Percentiles rank a stretch among this genome's conserved stretches.
Conservation (phyloP, 2,329 filamentous ascomycete genomes). For the Amauroascus niger region DNA sequence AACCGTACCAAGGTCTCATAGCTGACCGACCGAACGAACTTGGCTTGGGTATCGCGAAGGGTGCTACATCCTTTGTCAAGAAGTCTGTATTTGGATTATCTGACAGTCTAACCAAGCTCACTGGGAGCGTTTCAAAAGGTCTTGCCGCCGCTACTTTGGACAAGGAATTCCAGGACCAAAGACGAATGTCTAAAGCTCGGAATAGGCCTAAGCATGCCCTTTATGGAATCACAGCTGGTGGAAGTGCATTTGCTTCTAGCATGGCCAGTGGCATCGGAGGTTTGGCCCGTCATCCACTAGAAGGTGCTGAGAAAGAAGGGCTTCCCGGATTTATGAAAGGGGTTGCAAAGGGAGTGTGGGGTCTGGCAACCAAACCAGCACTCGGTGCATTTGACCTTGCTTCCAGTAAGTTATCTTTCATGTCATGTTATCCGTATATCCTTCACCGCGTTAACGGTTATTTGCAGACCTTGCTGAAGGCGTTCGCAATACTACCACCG, state of each 20-base stretch:
- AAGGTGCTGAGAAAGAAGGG: constrained; percentile 93
- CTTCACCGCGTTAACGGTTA: constrained; percentile 13
- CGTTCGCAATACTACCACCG: constrained; percentile 95
- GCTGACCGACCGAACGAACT: constrained; percentile 92
- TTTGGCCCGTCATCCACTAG: constrained; percentile 81
- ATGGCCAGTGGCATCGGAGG: constrained; percentile 90
- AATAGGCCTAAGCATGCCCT: constrained; percentile 95
- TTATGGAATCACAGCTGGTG: constrained; percentile 89
- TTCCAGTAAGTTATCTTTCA: constrained; percentile 47
- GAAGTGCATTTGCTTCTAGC: constrained; percentile 87
- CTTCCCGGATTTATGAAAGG: constrained; percentile 94
- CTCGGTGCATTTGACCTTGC: constrained; percentile 96
- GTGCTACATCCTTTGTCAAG: constrained; percentile 93
- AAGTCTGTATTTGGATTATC: constrained; percentile 97
- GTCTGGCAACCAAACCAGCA: constrained; percentile 91
- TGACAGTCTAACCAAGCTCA: constrained; percentile 96
- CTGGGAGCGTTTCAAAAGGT: constrained; percentile 92
- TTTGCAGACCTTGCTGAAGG: constrained; percentile 71
- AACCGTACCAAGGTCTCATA: constrained; percentile 95
- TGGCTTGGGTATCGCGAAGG: constrained; percentile 89
- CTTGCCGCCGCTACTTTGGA: constrained; percentile 90
- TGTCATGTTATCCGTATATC: not conserved
- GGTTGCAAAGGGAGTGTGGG: constrained; percentile 86
- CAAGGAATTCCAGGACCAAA: constrained; percentile 95
- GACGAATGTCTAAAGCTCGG: constrained; percentile 82